These are phyloP conservation scores for Blastobotrys apis DNA, from an alignment of 1,139 yeast species.

Conservation along the genomic window DNA sequence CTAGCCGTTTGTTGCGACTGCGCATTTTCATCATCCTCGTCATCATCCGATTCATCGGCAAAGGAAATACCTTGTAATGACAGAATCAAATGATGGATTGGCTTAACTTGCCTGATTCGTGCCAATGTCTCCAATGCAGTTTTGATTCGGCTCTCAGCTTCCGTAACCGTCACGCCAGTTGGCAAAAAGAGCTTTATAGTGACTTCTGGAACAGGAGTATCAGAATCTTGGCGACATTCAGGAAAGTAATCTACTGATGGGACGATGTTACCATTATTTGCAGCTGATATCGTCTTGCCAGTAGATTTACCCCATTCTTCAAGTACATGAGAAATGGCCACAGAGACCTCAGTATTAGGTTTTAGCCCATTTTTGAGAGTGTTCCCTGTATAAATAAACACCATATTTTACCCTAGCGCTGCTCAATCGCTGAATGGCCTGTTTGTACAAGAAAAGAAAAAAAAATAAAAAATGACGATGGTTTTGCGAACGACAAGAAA, in stretches of 20 bases:
- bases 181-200: slow-evolving; percentile 30
- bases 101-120: slow-evolving; percentile 11
- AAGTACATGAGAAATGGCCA: slow-evolving; percentile 3
- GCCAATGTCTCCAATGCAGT: slow-evolving; percentile 17
- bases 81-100: slow-evolving; percentile 25
- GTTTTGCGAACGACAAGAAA: not conserved
- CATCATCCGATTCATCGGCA: slow-evolving; percentile 23
- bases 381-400: slow-evolving; percentile 13
- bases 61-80: slow-evolving; percentile 29
- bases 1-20: too few species aligned
- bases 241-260: slow-evolving; percentile 10
- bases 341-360: slow-evolving; percentile 12
- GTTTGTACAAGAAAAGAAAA: too few species aligned
- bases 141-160: slow-evolving; percentile 14
- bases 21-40: too few species aligned
- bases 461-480: not conserved
- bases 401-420: too few species aligned
- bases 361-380: slow-evolving; percentile 10
- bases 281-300: not conserved
- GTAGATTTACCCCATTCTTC: slow-evolving; percentile 5
- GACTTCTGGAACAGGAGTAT: slow-evolving; percentile 1
- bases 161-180: slow-evolving; percentile 12
- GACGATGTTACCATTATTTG: not conserved
- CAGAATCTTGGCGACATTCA: not conserved
- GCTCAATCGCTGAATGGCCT: too few species aligned